Conservation (phyloP, 1,284 basidiomycete genomes). For the Moniliophthora roreri region DNA sequence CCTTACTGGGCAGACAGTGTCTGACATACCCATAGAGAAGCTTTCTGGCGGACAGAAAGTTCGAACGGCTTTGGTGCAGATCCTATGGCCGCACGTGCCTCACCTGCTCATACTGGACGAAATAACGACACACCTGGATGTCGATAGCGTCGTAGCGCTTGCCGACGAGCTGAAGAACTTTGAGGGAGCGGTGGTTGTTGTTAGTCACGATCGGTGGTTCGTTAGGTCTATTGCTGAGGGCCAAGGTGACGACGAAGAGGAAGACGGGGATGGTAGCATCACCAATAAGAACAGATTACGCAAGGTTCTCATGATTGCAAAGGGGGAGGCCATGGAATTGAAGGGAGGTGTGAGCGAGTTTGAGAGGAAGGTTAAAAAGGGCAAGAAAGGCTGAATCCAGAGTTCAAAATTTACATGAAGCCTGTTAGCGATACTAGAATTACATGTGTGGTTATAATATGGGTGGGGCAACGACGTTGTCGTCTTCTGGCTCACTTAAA, state of each 20-base stretch:
- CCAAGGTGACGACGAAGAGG: conserved; percentile 27
- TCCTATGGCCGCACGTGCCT: conserved; percentile 42
- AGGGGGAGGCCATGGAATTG: conserved; percentile 33
- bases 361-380: conserved; percentile 8
- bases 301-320: conserved; percentile 34
- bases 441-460: too few relatives aligned
- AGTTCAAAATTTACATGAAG: too few relatives aligned
- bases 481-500: too few relatives aligned
- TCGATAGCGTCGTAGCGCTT: conserved; percentile 61
- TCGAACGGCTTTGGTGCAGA: conserved; percentile 45
- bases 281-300: conserved; percentile 22
- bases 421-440: too few relatives aligned
- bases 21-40: conserved; percentile 40
- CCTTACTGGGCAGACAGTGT: conserved; percentile 44
- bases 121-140: conserved; percentile 72
- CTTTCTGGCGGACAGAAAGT: conserved; percentile 67
- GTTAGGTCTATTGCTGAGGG: conserved; percentile 41
- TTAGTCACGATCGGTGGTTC: conserved; percentile 66
- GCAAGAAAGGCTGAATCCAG: neutral
- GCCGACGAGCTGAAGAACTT: conserved; percentile 54
- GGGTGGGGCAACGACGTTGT: too few relatives aligned
- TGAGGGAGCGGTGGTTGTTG: conserved; percentile 59
- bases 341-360: conserved; percentile 21
- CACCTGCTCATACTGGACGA: conserved; percentile 66
- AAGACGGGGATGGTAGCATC: conserved; percentile 19